Conservation (phyloP, 192 early-diverging fungal species). For the Entophlyctis helioformis region DNA sequence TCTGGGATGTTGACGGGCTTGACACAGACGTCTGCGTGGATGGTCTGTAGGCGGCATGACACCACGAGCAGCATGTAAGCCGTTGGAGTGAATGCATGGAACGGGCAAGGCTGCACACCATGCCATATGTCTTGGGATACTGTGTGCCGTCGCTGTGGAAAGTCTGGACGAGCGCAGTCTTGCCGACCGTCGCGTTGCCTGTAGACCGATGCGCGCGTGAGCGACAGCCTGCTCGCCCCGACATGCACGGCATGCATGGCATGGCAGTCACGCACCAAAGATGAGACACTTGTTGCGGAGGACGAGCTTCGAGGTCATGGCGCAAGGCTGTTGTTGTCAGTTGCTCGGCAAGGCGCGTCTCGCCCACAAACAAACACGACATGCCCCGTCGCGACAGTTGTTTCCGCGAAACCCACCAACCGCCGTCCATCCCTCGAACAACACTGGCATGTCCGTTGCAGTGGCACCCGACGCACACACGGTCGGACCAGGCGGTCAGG, state of each 20-base stretch:
- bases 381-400: too few species aligned
- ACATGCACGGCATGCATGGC: neutral
- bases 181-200: constrained; percentile 31
- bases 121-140: constrained; percentile 27
- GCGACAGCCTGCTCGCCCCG: too few species aligned
- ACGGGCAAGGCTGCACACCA: constrained; percentile 17
- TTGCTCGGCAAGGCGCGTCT: neutral
- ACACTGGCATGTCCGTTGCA: too few species aligned
- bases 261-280: constrained; percentile 7
- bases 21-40: constrained; percentile 32
- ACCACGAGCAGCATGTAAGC: constrained; percentile 1
- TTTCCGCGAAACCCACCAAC: too few species aligned
- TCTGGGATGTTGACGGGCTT: constrained; percentile 45
- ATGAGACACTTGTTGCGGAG: constrained; percentile 33
- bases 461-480: too few species aligned
- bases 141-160: constrained; percentile 33
- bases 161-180: constrained; percentile 23
- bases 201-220: neutral
- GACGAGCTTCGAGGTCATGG: constrained; percentile 9
- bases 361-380: too few species aligned
- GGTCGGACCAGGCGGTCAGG: too few species aligned
- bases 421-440: too few species aligned
- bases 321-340: neutral
- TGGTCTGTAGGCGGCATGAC: constrained; percentile 12
- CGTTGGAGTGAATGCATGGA: neutral